These are phyloP conservation scores for Lactarius akahatsu DNA, from an alignment of 768 basidiomycete species.

Conservation along the genomic window DNA sequence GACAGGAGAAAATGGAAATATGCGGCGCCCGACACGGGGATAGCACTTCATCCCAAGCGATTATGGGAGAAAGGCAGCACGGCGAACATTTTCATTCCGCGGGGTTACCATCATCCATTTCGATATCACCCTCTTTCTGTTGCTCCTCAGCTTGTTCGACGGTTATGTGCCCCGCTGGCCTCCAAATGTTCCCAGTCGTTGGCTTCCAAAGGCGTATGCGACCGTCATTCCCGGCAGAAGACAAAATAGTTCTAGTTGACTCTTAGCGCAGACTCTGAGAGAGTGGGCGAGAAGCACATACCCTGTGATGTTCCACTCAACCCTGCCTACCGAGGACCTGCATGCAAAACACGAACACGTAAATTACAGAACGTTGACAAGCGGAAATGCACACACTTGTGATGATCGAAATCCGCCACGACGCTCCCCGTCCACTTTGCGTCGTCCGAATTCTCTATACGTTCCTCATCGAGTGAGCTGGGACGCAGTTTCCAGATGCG, in stretches of 20 bases:
- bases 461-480: slow-evolving; percentile 41
- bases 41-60: neutral
- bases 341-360: slow-evolving; percentile 2
- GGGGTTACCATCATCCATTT: slow-evolving; percentile 44
- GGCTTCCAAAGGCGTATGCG: slow-evolving; percentile 84
- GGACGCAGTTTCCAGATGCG: slow-evolving; percentile 86
- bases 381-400: slow-evolving; percentile 51
- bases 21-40: neutral
- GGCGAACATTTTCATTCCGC: slow-evolving; percentile 36
- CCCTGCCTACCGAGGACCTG: slow-evolving; percentile 74
- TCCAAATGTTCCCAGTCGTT: slow-evolving; percentile 80
- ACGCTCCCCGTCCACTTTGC: slow-evolving; percentile 68
- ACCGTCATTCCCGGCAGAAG: slow-evolving; percentile 82
- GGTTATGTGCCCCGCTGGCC: slow-evolving; percentile 76
- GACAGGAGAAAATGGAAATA: slow-evolving; percentile 9
- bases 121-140: slow-evolving; percentile 40
- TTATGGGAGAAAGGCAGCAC: neutral
- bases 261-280: slow-evolving; percentile 9
- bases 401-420: slow-evolving; percentile 87
- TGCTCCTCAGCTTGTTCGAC: slow-evolving; percentile 70
- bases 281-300: slow-evolving; percentile 35
- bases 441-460: slow-evolving; percentile 44
- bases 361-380: neutral
- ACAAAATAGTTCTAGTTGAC: slow-evolving; percentile 65
- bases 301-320: slow-evolving; percentile 96